phyloP scores from a whole-genome alignment of 345 rosid genomes.

The Iberis pinnata region DNA sequence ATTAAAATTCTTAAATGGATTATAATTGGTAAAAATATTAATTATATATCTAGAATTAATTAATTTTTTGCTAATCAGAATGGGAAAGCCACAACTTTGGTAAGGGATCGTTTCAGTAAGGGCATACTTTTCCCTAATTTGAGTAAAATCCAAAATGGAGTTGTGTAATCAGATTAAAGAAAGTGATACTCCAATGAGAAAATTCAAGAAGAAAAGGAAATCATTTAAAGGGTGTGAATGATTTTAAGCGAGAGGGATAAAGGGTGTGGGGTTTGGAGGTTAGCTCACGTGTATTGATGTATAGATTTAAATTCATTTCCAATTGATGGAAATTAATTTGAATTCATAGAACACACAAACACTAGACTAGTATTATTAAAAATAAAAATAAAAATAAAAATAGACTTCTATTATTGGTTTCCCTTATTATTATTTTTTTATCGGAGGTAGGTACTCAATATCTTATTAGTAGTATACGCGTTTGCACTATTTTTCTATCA shows the following conservation, averaged over 20 bases:
- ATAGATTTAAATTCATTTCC: conserved; percentile 23
- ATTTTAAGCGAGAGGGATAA: conserved; percentile 39
- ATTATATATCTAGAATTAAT: background rate
- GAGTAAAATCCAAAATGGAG: conserved; percentile 26
- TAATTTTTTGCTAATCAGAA: too few relatives aligned
- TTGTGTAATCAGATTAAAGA: conserved; percentile 16
- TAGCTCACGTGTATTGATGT: conserved; percentile 78
- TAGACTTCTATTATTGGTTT: too few relatives aligned
- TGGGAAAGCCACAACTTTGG: too few relatives aligned
- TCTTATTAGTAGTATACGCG: too few relatives aligned
- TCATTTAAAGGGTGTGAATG: conserved; percentile 34
- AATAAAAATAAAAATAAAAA: background rate
- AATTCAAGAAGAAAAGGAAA: conserved; percentile 17
- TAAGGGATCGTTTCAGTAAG: conserved; percentile 26
- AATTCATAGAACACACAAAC: too few relatives aligned
- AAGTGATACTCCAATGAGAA: conserved; percentile 5
- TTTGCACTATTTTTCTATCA: too few relatives aligned
- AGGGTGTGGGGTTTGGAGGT: conserved; percentile 55
- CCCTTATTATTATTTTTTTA: too few relatives aligned
- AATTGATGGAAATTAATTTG: background rate
- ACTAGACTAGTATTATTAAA: too few relatives aligned
- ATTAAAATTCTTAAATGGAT: too few relatives aligned
- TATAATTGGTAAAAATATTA: too few relatives aligned
- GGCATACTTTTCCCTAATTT: conserved; percentile 19
- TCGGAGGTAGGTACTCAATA: too few relatives aligned